A percentile compares a stretch with the other conserved stretches of the same genome.
These are phyloP conservation scores for Dactylellina leptospora DNA, from an alignment of 2,329 filamentous ascomycete species.

Conservation along the genomic window DNA sequence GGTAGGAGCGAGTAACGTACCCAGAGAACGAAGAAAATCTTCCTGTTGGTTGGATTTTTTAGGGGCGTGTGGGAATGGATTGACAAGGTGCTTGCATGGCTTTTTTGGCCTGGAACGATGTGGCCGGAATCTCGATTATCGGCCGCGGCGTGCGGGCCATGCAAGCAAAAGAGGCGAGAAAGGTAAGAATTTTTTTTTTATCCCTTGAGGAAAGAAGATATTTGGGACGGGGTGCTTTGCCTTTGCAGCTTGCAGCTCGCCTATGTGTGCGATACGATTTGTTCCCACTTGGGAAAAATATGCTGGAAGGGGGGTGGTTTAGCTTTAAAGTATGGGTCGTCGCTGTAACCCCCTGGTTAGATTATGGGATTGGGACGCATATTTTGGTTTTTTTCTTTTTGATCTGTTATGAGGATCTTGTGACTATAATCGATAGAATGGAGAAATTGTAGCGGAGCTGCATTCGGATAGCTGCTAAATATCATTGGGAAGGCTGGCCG, in stretches of 20 bases:
- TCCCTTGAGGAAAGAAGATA: neutral
- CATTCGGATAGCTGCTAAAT: too few species aligned
- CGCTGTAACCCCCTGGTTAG: constrained; percentile 16
- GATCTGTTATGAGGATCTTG: neutral
- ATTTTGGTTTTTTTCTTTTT: constrained; percentile 1
- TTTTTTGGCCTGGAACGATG: constrained; percentile 28
- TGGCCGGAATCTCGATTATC: constrained; percentile 45
- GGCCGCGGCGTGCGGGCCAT: neutral
- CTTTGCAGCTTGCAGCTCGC: constrained; percentile 49
- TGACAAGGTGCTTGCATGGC: constrained; percentile 9
- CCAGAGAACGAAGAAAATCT: too few species aligned
- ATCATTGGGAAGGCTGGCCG: too few species aligned
- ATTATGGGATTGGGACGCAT: constrained; percentile 5
- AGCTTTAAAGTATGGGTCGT: neutral
- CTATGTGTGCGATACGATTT: constrained; percentile 41
- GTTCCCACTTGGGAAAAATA: constrained; percentile 23
- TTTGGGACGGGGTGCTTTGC: neutral
- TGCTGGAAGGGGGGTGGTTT: neutral
- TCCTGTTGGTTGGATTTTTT: constrained; percentile 1
- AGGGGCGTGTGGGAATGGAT: constrained; percentile 33
- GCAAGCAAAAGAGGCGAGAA: constrained; percentile 1
- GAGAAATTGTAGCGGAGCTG: neutral
- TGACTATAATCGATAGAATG: too few species aligned
- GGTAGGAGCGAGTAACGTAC: neutral
- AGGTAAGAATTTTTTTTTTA: neutral